phyloP scores from a whole-genome alignment of 2,329 filamentous ascomycete species.

The Orbilia javanica region DNA sequence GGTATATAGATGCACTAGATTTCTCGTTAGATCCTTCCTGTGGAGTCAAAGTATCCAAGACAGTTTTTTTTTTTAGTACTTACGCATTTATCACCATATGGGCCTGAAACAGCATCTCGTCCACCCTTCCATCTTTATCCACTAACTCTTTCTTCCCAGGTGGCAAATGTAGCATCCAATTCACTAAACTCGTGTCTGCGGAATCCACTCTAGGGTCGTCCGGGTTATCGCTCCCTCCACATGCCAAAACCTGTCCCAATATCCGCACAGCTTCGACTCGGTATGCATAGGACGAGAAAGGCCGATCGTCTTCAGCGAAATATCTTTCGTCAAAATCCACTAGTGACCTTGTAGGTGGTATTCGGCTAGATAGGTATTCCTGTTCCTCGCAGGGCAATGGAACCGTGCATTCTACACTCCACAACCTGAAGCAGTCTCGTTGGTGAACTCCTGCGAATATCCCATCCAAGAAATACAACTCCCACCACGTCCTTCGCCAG shows the following conservation, averaged over 20 bases:
- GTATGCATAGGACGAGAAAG: constrained; percentile 87
- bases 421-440: constrained; percentile 77
- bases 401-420: constrained; percentile 76
- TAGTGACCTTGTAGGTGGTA: constrained; percentile 74
- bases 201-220: constrained; percentile 72
- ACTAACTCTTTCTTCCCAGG: constrained; percentile 77
- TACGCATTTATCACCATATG: constrained; percentile 77
- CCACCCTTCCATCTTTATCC: constrained; percentile 77
- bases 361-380: constrained; percentile 73
- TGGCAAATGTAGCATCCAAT: constrained; percentile 85
- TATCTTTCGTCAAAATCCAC: constrained; percentile 81
- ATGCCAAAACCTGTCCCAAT: constrained; percentile 78
- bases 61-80: too few relatives aligned
- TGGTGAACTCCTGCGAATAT: constrained; percentile 85
- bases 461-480: constrained; percentile 81
- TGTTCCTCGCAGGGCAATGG: constrained; percentile 84
- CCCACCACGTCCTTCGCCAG: constrained; percentile 93
- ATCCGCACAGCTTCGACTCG: constrained; percentile 84
- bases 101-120: constrained; percentile 93
- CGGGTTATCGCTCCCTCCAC: constrained; percentile 65
- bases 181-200: constrained; percentile 72
- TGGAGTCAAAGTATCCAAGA: neutral
- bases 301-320: constrained; percentile 77
- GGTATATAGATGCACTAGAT: constrained; percentile 73
- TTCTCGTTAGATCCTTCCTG: neutral